Base-by-base conservation (phyloP, 352 stramenopile genomes). In the Phytophthora litchii region DNA sequence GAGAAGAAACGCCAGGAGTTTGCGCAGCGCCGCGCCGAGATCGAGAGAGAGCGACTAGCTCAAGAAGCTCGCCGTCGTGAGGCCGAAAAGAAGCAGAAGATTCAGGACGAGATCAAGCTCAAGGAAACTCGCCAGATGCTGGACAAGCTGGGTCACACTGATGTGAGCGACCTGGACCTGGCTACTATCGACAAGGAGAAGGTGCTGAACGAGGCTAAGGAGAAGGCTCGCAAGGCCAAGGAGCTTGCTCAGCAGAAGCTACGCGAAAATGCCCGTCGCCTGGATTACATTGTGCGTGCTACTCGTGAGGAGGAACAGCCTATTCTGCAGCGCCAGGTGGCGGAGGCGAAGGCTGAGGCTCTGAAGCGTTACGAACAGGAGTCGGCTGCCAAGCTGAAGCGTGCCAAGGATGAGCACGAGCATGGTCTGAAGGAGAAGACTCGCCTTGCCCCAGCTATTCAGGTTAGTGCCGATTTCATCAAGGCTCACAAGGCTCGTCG, bases 261-360 rank as follows among this genome's bases (percentile, higher is more conserved):
- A 7, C 86, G 84, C 23, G 94, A 98, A 60, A 88, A 86, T 46
- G 94, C 93, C 2, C 96, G 97, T 53, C 84, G 91, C 19, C 76
- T 99, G 7, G 96, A 99, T 76, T 98, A 99, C 74, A 90, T 98
- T 54, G 92, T 97, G 20, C 91, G 96, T 62, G 96, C 97, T 13
- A 95, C 97, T n/a, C 91, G 96, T 49, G 97, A 98, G 54, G 96
- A 98, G 58, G 95, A 98, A 61, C 77, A 97, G 56, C 91, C 91
- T 23, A 86, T 97, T 49, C 78, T 98, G 65, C 88, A 97, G 60
- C 74, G 90, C 48, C 84, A 92, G 37, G 66, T 83, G 12, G 76
- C 90, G 40, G 48, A 84, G 53, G 92, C 97, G 27, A 92, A 95
- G 54, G 72, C 90, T 5, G 62, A 83, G 25, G 76, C 83, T 27